Evolutionary conservation across 169 alveolate genomes (phyloP).

Genomic region (Cryptosporidium baileyi): DNA sequence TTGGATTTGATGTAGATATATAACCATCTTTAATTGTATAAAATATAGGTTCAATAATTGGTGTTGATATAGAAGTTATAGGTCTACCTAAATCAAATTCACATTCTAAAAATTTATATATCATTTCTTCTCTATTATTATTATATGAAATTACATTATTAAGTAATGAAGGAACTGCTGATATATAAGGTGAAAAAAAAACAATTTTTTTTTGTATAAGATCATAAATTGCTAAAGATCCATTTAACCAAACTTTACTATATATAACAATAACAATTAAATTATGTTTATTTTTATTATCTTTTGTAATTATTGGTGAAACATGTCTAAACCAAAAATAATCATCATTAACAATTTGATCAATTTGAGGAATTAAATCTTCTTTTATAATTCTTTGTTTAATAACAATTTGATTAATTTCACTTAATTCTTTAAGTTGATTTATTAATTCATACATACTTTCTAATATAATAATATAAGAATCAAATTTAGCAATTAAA

Average conservation of each 20-base stretch:
- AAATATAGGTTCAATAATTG: constrained; percentile 47
- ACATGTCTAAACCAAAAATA: constrained; percentile 49
- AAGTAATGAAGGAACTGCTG: constrained; percentile 38
- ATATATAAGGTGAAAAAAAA: constrained; percentile 50
- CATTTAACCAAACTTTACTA: constrained; percentile 43
- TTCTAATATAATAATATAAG: background rate
- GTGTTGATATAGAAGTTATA: constrained; percentile 17
- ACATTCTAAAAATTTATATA: constrained; percentile 15
- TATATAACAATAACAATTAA: constrained; percentile 20
- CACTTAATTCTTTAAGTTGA: background rate
- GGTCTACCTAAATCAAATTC: constrained; percentile 69
- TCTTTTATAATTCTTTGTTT: constrained; percentile 36
- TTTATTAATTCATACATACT: background rate
- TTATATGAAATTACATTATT: constrained; percentile 7
- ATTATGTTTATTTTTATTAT: background rate
- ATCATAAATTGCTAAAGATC: constrained; percentile 32
- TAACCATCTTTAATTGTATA: background rate
- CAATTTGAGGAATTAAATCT: background rate
- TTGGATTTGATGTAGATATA: background rate
- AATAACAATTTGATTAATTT: background rate
- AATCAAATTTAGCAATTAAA: background rate
- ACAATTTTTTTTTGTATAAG: constrained; percentile 1
- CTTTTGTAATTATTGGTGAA: background rate
- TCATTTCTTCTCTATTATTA: constrained; percentile 7
- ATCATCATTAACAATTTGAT: background rate